These are phyloP conservation scores for Xylaria sp. DNA, from an alignment of 2,329 filamentous ascomycete genomes.

Conservation along the genomic window DNA sequence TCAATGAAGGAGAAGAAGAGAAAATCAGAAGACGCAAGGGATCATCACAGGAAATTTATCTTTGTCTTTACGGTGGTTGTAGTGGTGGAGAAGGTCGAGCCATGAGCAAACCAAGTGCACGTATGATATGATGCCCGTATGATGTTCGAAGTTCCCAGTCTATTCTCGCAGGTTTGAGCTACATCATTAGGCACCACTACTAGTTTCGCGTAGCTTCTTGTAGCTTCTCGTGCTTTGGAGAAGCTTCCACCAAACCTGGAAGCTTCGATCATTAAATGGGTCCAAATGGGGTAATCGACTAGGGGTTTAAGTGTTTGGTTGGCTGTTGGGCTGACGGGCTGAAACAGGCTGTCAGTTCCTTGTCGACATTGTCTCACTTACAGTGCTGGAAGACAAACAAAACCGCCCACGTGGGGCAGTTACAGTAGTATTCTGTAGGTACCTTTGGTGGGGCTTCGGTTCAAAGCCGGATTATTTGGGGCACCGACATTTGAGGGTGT, in stretches of 20 bases:
- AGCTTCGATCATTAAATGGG: constrained; percentile 37
- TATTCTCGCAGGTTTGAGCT: constrained; percentile 36
- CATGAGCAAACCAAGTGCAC: constrained; percentile 6
- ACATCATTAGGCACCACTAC: constrained; percentile 42
- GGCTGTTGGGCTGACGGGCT: constrained; percentile 13
- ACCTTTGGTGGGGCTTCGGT: background rate
- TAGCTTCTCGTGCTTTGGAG: constrained; percentile 38
- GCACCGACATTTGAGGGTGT: background rate
- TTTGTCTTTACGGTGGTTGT: background rate
- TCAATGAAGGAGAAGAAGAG: constrained; percentile 6
- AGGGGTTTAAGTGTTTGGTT: constrained; percentile 10
- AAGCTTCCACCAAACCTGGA: constrained; percentile 39
- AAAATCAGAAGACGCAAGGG: constrained; percentile 6
- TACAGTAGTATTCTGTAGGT: background rate
- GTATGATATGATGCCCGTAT: constrained; percentile 35
- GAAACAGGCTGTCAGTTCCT: constrained; percentile 12
- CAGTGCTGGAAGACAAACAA: constrained; percentile 1
- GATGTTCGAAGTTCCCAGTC: constrained; percentile 26
- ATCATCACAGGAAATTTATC: constrained; percentile 21
- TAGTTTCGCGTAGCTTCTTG: constrained; percentile 27
- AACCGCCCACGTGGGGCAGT: too few species aligned
- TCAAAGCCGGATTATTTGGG: constrained; percentile 10
- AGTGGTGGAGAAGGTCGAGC: constrained; percentile 20
- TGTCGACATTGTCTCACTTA: too few species aligned
- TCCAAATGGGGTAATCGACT: constrained; percentile 18